These are phyloP conservation scores for Eustoma russellianum DNA, from an alignment of 257 asterid genomes.

Conservation along the genomic window DNA sequence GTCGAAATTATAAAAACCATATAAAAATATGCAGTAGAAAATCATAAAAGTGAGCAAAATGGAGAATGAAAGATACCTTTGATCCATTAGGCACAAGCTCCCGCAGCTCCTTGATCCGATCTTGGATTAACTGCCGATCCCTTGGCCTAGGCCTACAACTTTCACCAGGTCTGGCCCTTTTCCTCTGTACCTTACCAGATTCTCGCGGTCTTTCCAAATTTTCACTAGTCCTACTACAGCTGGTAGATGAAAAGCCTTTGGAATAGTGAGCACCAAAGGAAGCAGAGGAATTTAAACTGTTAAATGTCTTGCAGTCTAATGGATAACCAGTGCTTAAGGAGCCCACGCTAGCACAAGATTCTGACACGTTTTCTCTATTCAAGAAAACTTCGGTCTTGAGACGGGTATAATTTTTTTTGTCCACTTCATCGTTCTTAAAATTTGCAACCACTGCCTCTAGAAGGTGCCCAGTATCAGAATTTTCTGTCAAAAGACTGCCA, in stretches of 20 bases:
- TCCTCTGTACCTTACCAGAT: slow-evolving; percentile 45
- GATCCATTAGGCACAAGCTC: slow-evolving; percentile 90
- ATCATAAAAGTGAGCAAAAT: slow-evolving; percentile 5
- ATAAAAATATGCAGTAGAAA: slow-evolving; percentile 3
- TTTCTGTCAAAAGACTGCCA: slow-evolving; percentile 46
- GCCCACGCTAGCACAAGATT: slow-evolving; percentile 50
- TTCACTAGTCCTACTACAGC: slow-evolving; percentile 71
- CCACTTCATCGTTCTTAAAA: slow-evolving; percentile 33
- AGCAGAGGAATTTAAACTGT: slow-evolving; percentile 62
- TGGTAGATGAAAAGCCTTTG: slow-evolving; percentile 54
- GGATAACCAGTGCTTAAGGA: slow-evolving; percentile 62
- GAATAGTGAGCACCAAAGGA: slow-evolving; percentile 40
- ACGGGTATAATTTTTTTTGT: slow-evolving; percentile 32
- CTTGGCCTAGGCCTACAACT: slow-evolving; percentile 95
- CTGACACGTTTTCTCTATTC: slow-evolving; percentile 45
- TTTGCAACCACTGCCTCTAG: slow-evolving; percentile 91
- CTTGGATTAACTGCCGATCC: slow-evolving; percentile 97
- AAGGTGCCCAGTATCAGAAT: slow-evolving; percentile 52
- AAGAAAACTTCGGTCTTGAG: slow-evolving; percentile 35
- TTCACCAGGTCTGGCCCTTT: slow-evolving; percentile 91
- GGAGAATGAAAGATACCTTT: slow-evolving; percentile 40
- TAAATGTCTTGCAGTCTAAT: slow-evolving; percentile 46
- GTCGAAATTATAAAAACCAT: slow-evolving; percentile 32
- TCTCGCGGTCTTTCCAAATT: slow-evolving; percentile 47
- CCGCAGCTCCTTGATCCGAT: slow-evolving; percentile 86